These are phyloP conservation scores for Fusarium scirpi DNA, from an alignment of 2,329 filamentous ascomycete genomes.

Conservation along the genomic window DNA sequence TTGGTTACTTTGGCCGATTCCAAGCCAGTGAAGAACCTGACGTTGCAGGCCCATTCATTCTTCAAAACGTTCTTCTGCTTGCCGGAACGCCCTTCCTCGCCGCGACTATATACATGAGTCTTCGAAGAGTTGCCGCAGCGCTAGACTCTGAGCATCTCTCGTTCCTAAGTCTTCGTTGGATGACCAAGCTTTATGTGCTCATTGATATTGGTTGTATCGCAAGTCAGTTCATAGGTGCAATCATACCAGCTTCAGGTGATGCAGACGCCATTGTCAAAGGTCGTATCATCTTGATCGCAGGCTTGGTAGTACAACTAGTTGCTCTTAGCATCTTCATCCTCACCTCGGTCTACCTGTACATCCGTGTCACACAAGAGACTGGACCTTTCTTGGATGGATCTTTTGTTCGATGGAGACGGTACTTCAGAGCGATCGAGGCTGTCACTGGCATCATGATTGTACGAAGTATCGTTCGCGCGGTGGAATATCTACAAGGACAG, in stretches of 20 bases:
- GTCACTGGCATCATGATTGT: slow-evolving; percentile 57
- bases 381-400: slow-evolving; percentile 12
- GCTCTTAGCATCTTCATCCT: slow-evolving; percentile 12
- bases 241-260: slow-evolving; percentile 21
- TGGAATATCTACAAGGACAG: slow-evolving; percentile 61
- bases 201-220: slow-evolving; percentile 5
- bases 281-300: slow-evolving; percentile 11
- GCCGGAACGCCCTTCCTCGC: slow-evolving; percentile 20
- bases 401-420: slow-evolving; percentile 47
- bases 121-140: slow-evolving; percentile 1
- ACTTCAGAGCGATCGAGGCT: slow-evolving; percentile 50
- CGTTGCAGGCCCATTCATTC: not conserved
- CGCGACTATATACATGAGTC: slow-evolving; percentile 31
- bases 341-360: not conserved
- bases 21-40: not conserved
- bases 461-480: slow-evolving; percentile 59
- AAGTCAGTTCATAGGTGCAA: slow-evolving; percentile 22
- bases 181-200: slow-evolving; percentile 5
- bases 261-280: not conserved
- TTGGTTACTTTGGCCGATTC: slow-evolving; percentile 4
- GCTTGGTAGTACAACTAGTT: slow-evolving; percentile 1
- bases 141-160: slow-evolving; percentile 20
- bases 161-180: slow-evolving; percentile 5
- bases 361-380: not conserved
- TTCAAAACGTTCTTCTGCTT: slow-evolving; percentile 20